These are phyloP conservation scores for Geosmithia flava DNA, from an alignment of 2,329 filamentous ascomycete species.

Conservation along the genomic window DNA sequence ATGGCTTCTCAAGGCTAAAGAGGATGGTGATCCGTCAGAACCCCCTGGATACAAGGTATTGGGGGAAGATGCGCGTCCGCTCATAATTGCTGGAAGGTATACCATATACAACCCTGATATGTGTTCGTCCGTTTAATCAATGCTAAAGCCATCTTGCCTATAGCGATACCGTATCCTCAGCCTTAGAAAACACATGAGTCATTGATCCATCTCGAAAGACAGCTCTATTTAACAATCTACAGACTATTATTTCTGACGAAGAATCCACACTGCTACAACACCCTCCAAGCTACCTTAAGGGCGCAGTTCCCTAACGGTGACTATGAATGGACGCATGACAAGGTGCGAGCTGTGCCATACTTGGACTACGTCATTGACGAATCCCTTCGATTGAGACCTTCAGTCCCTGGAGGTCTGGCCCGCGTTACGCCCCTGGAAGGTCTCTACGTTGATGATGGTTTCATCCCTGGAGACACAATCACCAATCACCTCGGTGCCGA, in stretches of 20 bases:
- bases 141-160: no score
- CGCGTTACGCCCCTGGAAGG: conserved; percentile 22
- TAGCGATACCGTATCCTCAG: conserved; percentile 2
- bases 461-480: conserved; percentile 17
- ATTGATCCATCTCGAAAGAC: background rate
- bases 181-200: conserved; percentile 2
- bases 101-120: no score
- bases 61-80: conserved; percentile 1
- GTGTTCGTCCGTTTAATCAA: no score
- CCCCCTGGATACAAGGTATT: background rate
- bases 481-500: conserved; percentile 14
- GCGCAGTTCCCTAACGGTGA: background rate
- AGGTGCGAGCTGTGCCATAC: background rate
- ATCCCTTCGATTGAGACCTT: conserved; percentile 3
- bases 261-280: conserved; percentile 1
- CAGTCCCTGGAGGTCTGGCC: conserved; percentile 4
- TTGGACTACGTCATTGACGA: conserved; percentile 4
- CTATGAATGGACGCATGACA: conserved; percentile 3
- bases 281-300: background rate
- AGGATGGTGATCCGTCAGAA: background rate
- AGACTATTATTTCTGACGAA: conserved; percentile 3
- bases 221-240: background rate
- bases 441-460: conserved; percentile 12
- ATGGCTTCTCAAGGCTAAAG: conserved; percentile 1
- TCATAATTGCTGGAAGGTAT: conserved; percentile 3